These are phyloP conservation scores for Tricladium varicosporioides DNA, from an alignment of 2,329 filamentous ascomycete genomes.

Conservation along the genomic window DNA sequence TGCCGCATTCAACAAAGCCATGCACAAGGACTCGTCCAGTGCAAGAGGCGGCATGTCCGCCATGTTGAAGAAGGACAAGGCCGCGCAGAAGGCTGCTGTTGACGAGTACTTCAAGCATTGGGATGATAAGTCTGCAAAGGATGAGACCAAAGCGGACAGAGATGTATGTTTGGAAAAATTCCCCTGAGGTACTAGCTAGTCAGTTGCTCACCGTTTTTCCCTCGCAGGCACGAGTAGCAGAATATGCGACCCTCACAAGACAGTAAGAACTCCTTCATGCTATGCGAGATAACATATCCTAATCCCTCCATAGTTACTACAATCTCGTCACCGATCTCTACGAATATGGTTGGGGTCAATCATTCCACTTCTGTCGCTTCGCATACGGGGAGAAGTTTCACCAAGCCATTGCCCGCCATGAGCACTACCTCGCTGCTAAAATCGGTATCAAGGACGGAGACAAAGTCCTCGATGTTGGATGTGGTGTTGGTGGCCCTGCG, in stretches of 20 bases:
- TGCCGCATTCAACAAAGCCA: conserved; percentile 84
- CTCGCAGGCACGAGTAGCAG: conserved; percentile 68
- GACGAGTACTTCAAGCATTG: conserved; percentile 97
- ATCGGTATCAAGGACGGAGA: conserved; percentile 86
- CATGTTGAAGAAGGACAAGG: conserved; percentile 80
- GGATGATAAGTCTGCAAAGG: conserved; percentile 77
- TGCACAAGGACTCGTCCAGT: conserved; percentile 72
- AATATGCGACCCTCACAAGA: conserved; percentile 91
- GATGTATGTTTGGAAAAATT: conserved; percentile 53
- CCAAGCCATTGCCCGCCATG: conserved; percentile 92
- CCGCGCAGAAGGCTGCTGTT: conserved; percentile 76
- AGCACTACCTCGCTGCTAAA: conserved; percentile 93
- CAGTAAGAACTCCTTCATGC: conserved; percentile 63
- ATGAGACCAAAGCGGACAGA: conserved; percentile 80
- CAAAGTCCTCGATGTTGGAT: conserved; percentile 93
- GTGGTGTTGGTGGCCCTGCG: conserved; percentile 92
- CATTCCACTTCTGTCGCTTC: conserved; percentile 97
- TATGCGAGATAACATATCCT: background rate
- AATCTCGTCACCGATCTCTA: conserved; percentile 94
- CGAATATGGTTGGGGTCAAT: conserved; percentile 95
- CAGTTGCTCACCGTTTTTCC: conserved; percentile 7
- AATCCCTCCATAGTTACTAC: conserved; percentile 69
- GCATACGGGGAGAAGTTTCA: conserved; percentile 82
- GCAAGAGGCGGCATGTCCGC: conserved; percentile 73
- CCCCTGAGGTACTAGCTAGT: background rate